A percentile compares a stretch with the other conserved stretches of the same genome.
Evolutionary conservation across 163 green algal species (phyloP).

Genomic region (Trebouxia gelatinosa): DNA sequence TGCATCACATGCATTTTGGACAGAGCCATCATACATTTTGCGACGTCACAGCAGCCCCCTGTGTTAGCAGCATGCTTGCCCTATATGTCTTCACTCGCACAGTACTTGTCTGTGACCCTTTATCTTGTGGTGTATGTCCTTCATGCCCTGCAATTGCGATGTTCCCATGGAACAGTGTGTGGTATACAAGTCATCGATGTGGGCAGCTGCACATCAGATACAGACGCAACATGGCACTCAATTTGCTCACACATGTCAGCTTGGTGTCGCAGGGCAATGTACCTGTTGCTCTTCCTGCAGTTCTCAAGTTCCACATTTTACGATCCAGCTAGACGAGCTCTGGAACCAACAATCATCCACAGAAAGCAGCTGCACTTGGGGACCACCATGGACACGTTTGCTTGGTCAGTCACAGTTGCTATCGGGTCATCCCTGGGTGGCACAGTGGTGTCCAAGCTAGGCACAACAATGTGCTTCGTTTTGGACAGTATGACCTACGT

Average conservation of each 20-base stretch:
- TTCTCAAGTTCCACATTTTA: slow-evolving; percentile 50
- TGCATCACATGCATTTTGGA: too few species aligned
- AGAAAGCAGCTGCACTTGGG: slow-evolving; percentile 51
- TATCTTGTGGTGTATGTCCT: too few species aligned
- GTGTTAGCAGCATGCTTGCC: too few species aligned
- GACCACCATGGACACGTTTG: slow-evolving; percentile 57
- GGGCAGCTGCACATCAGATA: too few species aligned
- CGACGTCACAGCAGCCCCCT: too few species aligned
- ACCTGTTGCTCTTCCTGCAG: slow-evolving; percentile 45
- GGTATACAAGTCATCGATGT: too few species aligned
- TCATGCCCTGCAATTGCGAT: too few species aligned
- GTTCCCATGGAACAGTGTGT: too few species aligned
- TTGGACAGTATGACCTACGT: too few species aligned
- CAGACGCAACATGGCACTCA: neutral
- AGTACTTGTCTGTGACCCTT: too few species aligned
- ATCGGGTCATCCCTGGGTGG: slow-evolving; percentile 51
- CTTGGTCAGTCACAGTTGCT: slow-evolving; percentile 54
- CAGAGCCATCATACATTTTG: too few species aligned
- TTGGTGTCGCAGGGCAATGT: slow-evolving; percentile 38
- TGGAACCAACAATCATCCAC: slow-evolving; percentile 49
- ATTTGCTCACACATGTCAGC: neutral
- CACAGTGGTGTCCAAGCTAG: slow-evolving; percentile 41
- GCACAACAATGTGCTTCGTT: slow-evolving; percentile 48
- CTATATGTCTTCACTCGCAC: too few species aligned
- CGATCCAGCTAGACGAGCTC: slow-evolving; percentile 48